Conservation (phyloP, 164 flowering plant species). For the Magnolia changhungtana region DNA sequence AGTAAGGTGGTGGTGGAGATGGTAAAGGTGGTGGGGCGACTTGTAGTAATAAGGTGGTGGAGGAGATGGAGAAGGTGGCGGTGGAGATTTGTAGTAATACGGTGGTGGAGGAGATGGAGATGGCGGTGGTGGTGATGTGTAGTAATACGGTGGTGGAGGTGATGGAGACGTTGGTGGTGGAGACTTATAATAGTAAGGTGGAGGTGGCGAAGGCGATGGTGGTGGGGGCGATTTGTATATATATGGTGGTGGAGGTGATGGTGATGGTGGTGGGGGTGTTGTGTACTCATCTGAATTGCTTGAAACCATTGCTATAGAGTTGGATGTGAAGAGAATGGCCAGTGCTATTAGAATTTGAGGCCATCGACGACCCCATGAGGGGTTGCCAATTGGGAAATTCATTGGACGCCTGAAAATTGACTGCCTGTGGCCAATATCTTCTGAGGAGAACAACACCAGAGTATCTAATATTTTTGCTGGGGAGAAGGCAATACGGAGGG, state of each 20-base stretch:
- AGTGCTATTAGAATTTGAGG: not conserved
- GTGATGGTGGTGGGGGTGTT: constrained; percentile 34
- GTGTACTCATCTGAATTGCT: not conserved
- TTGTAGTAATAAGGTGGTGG: too few species aligned
- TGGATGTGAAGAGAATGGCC: constrained; percentile 1
- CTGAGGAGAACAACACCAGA: not conserved
- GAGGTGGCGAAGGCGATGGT: constrained; percentile 20
- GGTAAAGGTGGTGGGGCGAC: too few species aligned
- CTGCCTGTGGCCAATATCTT: not conserved
- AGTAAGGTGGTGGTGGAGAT: not conserved
- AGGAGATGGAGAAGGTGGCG: too few species aligned
- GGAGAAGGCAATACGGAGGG: not conserved
- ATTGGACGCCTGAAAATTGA: not conserved
- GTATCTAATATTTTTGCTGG: not conserved
- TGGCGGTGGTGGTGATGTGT: constrained; percentile 16
- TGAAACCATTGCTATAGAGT: not conserved
- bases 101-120: too few species aligned
- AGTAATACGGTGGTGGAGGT: constrained; percentile 14
- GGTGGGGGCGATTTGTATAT: constrained; percentile 34
- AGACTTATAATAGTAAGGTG: constrained; percentile 35
- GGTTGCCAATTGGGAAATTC: not conserved
- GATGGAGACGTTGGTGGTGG: constrained; percentile 22
- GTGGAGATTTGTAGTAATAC: too few species aligned
- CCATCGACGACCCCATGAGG: constrained; percentile 7
- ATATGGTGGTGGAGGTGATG: constrained; percentile 18